Evolutionary conservation across 2,329 filamentous ascomycete genomes (phyloP).

Genomic region (Cladophialophora yegresii): DNA sequence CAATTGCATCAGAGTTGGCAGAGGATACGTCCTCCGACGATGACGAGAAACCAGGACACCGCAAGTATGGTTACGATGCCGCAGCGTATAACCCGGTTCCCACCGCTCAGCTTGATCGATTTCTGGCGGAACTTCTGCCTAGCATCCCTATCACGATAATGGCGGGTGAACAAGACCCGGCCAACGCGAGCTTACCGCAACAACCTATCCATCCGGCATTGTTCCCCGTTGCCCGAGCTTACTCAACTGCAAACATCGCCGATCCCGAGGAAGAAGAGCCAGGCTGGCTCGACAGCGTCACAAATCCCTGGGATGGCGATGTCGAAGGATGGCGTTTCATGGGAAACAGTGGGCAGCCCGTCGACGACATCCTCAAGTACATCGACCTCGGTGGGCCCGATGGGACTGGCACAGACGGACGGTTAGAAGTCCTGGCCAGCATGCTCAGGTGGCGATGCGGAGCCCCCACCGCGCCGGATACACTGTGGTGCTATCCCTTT

Average conservation of each 20-base stretch:
- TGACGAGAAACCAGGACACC: slow-evolving; percentile 56
- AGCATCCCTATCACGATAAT: slow-evolving; percentile 86
- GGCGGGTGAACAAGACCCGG: slow-evolving; percentile 80
- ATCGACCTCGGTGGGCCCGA: slow-evolving; percentile 56
- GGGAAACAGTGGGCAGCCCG: slow-evolving; percentile 85
- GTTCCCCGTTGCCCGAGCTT: slow-evolving; percentile 75
- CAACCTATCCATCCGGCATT: slow-evolving; percentile 91
- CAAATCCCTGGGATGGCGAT: slow-evolving; percentile 91
- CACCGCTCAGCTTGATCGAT: slow-evolving; percentile 78
- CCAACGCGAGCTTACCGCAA: slow-evolving; percentile 86
- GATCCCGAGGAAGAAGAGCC: slow-evolving; percentile 48
- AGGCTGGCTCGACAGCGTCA: slow-evolving; percentile 83
- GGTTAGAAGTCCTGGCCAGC: slow-evolving; percentile 87
- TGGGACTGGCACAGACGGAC: slow-evolving; percentile 48
- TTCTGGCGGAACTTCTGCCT: slow-evolving; percentile 77
- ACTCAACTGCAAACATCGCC: slow-evolving; percentile 54
- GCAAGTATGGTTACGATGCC: slow-evolving; percentile 94
- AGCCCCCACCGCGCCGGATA: slow-evolving; percentile 94
- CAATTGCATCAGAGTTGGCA: slow-evolving; percentile 43
- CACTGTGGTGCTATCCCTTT: slow-evolving; percentile 95
- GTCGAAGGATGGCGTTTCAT: slow-evolving; percentile 86
- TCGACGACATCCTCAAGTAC: slow-evolving; percentile 93
- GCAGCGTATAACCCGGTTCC: slow-evolving; percentile 84
- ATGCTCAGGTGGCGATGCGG: slow-evolving; percentile 90
- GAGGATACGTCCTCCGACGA: slow-evolving; percentile 42